Base-by-base conservation (phyloP, 2,329 filamentous ascomycete genomes). In the Xylariaceae sp. region DNA sequence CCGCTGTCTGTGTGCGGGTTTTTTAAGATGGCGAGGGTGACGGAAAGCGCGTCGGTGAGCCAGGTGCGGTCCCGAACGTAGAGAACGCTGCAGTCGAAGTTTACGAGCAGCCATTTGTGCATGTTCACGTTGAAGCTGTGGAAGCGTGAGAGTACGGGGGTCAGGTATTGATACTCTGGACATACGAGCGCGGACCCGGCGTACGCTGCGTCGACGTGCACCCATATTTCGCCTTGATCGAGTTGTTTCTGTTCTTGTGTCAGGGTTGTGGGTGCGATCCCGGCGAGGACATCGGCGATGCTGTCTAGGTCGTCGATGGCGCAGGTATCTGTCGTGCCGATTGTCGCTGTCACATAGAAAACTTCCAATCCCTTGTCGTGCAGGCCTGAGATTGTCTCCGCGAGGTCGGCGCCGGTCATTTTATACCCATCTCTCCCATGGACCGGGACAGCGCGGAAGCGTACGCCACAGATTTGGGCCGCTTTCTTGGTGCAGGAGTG, bases 101-200 rank as follows among this genome's bases (percentile, higher is more conserved):
- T 96, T 51, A 90, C 91, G 16, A 97, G 83, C 44, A 97, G 79
- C 93, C 93, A 97, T 75, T 97, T 97, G 79, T 97, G 92, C 82
- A 96, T 88, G 76, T 97, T 97, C 75, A 93, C 84, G 72, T 96
- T 87, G 79, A 96, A 96, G 58, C 87, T 91, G 75, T 96, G 89
- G 67, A 96, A 91, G 18, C 77, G 73, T 1, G 77, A 73, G 46
- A 93, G 78, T 9, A 82, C 73, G 18, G 75, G 66, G 1, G 56
- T 50, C 45, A 90, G 78, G 60, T 86, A 78, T 57, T 90, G 88
- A 71, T 89, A 88, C 69, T 96, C 90, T 2, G 90, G 87, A 18
- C 88, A 86, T 3, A 96, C 75, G 3, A 97, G 82, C 1, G 92
- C 89, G 0, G 90, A 85, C 2, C 93, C 93, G 1, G 93, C 93